Percentiles rank a stretch among this genome's conserved stretches.
Conservation (phyloP, 129 eudicot genomes). For the Rutidosis leptorrhynchoides region DNA sequence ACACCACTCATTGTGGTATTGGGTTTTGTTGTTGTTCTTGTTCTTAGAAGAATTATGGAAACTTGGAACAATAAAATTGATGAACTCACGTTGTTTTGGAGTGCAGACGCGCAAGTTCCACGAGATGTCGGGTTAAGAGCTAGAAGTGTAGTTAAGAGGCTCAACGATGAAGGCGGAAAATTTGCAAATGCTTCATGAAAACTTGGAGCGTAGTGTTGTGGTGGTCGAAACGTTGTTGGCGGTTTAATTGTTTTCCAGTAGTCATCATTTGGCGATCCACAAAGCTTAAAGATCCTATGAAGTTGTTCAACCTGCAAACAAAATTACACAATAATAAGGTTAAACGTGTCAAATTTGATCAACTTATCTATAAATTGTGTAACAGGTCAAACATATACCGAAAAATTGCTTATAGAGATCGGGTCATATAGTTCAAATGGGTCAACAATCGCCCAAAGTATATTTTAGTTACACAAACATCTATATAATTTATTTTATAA, state of each 20-base stretch:
- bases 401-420: background rate
- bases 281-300: slow-evolving; percentile 78
- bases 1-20: no score
- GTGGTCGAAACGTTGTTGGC: slow-evolving; percentile 74
- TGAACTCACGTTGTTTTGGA: slow-evolving; percentile 60
- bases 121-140: slow-evolving; percentile 64
- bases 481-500: background rate
- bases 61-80: background rate
- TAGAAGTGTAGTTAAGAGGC: slow-evolving; percentile 55
- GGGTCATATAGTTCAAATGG: background rate
- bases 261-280: slow-evolving; percentile 80
- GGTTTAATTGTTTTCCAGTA: slow-evolving; percentile 73
- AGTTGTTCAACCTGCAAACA: slow-evolving; percentile 69
- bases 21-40: no score
- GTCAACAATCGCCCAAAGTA: background rate
- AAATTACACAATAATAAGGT: background rate
- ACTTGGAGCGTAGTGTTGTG: slow-evolving; percentile 54
- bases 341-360: background rate
- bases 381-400: background rate
- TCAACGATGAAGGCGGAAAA: slow-evolving; percentile 50
- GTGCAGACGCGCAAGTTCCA: slow-evolving; percentile 66
- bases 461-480: background rate
- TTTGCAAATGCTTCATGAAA: slow-evolving; percentile 52
- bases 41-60: no score
- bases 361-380: background rate